A percentile compares a stretch with the other conserved stretches of the same genome.
phyloP scores from a whole-genome alignment of 495 filamentous ascomycete species.

The Aspergillus wentii region DNA sequence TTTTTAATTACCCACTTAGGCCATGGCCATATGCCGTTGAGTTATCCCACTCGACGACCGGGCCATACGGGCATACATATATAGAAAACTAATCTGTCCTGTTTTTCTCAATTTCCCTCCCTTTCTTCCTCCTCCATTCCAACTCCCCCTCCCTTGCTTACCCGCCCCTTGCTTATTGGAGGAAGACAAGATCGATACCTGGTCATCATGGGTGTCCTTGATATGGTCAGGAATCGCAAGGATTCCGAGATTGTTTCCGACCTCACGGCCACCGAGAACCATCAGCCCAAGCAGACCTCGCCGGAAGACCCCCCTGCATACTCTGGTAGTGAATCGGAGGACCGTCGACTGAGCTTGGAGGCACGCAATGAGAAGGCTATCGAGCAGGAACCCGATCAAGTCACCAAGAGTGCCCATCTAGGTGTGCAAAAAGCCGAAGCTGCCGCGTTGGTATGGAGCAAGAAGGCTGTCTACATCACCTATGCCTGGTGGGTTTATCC shows the following conservation, averaged over 20 bases:
- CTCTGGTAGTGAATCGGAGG: constrained; percentile 9
- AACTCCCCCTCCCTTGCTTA: background rate
- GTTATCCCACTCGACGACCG: too few species aligned
- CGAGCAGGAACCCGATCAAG: constrained; percentile 17
- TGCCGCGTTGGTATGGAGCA: constrained; percentile 32
- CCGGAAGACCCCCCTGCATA: constrained; percentile 3
- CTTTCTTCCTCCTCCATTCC: background rate
- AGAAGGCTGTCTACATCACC: constrained; percentile 26
- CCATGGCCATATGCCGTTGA: background rate
- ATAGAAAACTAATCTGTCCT: background rate
- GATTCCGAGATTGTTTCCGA: constrained; percentile 7
- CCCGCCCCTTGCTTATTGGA: background rate
- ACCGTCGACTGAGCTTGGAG: constrained; percentile 3
- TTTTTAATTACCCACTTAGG: background rate
- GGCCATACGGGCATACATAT: constrained; percentile 4
- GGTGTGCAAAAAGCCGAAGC: constrained; percentile 42
- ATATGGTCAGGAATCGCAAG: constrained; percentile 11
- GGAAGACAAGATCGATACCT: background rate
- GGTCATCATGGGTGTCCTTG: constrained; percentile 18
- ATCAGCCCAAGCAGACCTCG: constrained; percentile 4
- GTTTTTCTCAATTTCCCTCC: background rate
- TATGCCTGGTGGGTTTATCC: constrained; percentile 29
- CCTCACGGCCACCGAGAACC: constrained; percentile 6
- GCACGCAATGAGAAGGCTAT: constrained; percentile 24
- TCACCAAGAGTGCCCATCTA: constrained; percentile 25